Evolutionary conservation across 129 eudicot genomes (phyloP), one percentile per base, ranked within the genome.

Genomic region (Calendula officinalis): DNA sequence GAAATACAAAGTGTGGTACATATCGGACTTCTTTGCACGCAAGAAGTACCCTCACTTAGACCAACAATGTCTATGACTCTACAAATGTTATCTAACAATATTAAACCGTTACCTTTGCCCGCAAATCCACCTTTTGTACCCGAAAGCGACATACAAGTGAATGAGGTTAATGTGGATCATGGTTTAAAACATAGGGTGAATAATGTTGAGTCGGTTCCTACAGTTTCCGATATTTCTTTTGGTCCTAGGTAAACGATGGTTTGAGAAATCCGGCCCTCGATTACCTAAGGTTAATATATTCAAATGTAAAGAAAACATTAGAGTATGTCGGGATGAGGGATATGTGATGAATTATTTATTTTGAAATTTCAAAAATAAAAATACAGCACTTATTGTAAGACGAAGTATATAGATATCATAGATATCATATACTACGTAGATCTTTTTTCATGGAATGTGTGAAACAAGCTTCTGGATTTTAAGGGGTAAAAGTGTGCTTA

Each of bases 1-100:
- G 90, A 85, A 62, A 64, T 78, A 13, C 5, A 56, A 49, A 75
- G 82, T 30, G 90, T 89, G 75, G 77, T 85, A 53, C 97, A 89
- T 4, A 68, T 89, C 47, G 95, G 90, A 16, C 97, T 89, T 51
- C 72, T 85, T 56, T 89, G 97, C 86, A 81, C 78, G 27, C 97
- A 85, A 80, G 86, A 85, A 71, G 76, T 70, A 16, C 71, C 94
- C 4, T 57, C 85, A 17, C 67, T 89, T 50, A 74, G 95, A 66
- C 95, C 97, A n/a, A 63, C 90, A 14, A 89, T 85, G 94, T 81
- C 95, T 4, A 82, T 60, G 81, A 78, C 80, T 27, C 57, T 89
- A 41, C 73, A 71, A 57, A 82, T 89, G 97, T 73, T 89, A 61
- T 83, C 74, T 16, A 75, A 77, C 56, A 81, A 81, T 57, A 78